phyloP scores from a whole-genome alignment of 768 basidiomycete genomes.

The Sporobolomyces pararoseus region DNA sequence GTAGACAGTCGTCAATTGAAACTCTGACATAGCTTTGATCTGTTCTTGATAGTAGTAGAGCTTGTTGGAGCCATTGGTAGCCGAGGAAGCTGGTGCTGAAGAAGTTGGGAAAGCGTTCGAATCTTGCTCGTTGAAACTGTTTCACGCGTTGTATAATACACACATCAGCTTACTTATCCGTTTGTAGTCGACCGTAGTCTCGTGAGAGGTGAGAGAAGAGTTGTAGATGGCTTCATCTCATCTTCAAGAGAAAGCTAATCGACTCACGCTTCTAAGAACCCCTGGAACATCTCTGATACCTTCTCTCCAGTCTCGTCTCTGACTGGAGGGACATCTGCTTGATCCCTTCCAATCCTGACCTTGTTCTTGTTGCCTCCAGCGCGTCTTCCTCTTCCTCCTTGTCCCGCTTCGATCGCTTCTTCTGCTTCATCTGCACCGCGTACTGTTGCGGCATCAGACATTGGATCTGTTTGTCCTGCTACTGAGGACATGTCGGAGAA shows the following conservation, averaged over 20 bases:
- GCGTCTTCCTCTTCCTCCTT: slow-evolving; percentile 5
- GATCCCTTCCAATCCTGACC: slow-evolving; percentile 37
- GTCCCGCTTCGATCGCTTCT: slow-evolving; percentile 25
- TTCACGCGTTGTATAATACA: neutral
- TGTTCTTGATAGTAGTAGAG: slow-evolving; percentile 57
- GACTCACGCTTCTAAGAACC: slow-evolving; percentile 82
- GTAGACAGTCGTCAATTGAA: slow-evolving; percentile 90
- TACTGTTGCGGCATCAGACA: slow-evolving; percentile 29
- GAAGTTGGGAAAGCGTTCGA: slow-evolving; percentile 73
- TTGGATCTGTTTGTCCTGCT: slow-evolving; percentile 9
- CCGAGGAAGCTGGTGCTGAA: slow-evolving; percentile 44
- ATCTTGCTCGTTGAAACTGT: slow-evolving; percentile 81
- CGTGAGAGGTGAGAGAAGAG: neutral
- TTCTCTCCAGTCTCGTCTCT: slow-evolving; percentile 94
- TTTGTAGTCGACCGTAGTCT: neutral
- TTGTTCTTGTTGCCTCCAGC: slow-evolving; percentile 5
- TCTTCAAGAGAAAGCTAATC: neutral
- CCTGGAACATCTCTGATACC: slow-evolving; percentile 84
- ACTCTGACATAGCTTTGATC: slow-evolving; percentile 90
- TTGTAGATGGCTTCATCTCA: neutral
- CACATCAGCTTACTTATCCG: neutral
- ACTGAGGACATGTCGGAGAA: slow-evolving; percentile 7
- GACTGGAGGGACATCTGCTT: slow-evolving; percentile 72
- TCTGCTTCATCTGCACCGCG: slow-evolving; percentile 17
- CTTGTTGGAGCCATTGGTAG: neutral